Conservation (phyloP, 2,329 filamentous ascomycete genomes). For the Verticillium nubilum region DNA sequence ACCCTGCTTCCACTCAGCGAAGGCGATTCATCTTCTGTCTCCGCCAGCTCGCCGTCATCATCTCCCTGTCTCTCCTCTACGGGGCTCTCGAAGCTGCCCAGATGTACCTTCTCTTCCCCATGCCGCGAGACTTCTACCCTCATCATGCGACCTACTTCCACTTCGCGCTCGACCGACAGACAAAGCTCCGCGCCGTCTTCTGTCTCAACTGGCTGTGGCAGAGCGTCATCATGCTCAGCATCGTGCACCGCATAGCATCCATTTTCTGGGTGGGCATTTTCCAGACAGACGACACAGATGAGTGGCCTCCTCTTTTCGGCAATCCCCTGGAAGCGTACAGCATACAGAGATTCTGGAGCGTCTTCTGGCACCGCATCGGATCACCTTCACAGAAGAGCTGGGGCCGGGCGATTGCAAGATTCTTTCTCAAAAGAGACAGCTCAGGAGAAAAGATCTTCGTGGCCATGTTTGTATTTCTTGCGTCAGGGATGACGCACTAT, state of each 20-base stretch:
- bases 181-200: neutral
- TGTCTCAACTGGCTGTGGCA: neutral
- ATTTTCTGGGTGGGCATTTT: neutral
- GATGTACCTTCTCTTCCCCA: conserved; percentile 2
- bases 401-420: neutral
- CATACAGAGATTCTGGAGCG: conserved; percentile 8
- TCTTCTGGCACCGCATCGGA: conserved; percentile 8
- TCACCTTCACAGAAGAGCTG: neutral
- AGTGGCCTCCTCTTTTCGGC: conserved; percentile 11
- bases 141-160: neutral
- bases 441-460: neutral
- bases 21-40: conserved; percentile 2
- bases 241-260: neutral
- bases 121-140: neutral
- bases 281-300: conserved; percentile 2
- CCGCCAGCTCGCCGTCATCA: neutral
- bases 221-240: neutral
- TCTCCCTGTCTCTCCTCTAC: too few relatives aligned
- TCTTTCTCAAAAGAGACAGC: neutral
- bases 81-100: neutral
- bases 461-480: neutral
- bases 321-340: conserved; percentile 2
- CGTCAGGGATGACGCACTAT: neutral
- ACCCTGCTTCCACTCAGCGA: neutral
- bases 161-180: neutral